Evolutionary conservation across 2,329 filamentous ascomycete genomes (phyloP).

Genomic region (Cladophialophora immunda): DNA sequence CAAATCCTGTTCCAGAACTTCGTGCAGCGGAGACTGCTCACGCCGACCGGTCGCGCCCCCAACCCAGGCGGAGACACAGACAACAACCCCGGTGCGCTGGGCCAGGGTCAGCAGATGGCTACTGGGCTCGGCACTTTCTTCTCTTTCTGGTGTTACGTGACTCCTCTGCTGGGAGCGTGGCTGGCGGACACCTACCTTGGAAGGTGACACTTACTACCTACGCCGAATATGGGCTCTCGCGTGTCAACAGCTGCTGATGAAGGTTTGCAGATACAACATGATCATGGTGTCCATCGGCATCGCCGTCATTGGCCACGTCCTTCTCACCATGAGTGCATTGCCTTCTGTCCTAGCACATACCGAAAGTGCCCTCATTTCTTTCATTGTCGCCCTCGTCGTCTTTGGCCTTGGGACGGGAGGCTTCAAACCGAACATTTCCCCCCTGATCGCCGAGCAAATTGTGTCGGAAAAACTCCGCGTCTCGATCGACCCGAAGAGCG

Average conservation of each 20-base stretch:
- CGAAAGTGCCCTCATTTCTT: conserved; percentile 38
- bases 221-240: background rate
- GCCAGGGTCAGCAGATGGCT: conserved; percentile 63
- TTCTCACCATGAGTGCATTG: conserved; percentile 43
- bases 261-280: conserved; percentile 45
- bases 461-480: conserved; percentile 66
- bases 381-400: conserved; percentile 46
- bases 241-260: background rate
- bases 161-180: conserved; percentile 48
- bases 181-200: conserved; percentile 52
- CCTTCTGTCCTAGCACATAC: conserved; percentile 42
- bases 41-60: conserved; percentile 59
- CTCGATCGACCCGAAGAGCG: conserved; percentile 59
- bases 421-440: conserved; percentile 82
- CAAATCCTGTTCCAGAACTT: conserved; percentile 72
- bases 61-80: conserved; percentile 49
- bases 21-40: conserved; percentile 63
- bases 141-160: conserved; percentile 59
- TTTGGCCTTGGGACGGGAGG: conserved; percentile 66
- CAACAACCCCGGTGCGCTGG: conserved; percentile 63
- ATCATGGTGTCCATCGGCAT: conserved; percentile 45
- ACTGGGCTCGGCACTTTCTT: conserved; percentile 66
- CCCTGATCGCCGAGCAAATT: conserved; percentile 76
- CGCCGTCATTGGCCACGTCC: conserved; percentile 47
- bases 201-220: conserved; percentile 4